phyloP scores from a whole-genome alignment of 75 land plant species.

The Azolla pinnata region DNA sequence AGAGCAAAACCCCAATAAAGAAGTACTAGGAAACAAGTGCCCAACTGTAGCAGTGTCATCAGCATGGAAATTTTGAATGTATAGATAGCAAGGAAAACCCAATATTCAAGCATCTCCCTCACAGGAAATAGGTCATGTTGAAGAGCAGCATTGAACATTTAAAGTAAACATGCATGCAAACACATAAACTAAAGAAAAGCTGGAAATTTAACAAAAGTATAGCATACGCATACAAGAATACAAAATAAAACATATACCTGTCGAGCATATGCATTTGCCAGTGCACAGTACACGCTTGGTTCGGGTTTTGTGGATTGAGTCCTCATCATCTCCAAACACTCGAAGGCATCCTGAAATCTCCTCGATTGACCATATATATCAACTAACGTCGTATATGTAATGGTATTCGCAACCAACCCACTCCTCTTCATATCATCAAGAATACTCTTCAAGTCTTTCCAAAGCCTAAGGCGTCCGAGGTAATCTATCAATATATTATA shows the following conservation, averaged over 20 bases:
- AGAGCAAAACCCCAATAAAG: too few relatives aligned
- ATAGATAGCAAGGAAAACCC: too few relatives aligned
- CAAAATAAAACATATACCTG: slow-evolving; percentile 37
- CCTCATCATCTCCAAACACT: slow-evolving; percentile 72
- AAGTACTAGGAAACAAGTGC: too few relatives aligned
- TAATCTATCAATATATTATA: slow-evolving; percentile 83
- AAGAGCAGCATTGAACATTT: too few relatives aligned
- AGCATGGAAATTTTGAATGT: too few relatives aligned
- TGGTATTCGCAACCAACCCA: slow-evolving; percentile 62
- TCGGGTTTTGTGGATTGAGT: slow-evolving; percentile 67
- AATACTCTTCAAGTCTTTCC: slow-evolving; percentile 50
- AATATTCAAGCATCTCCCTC: too few relatives aligned
- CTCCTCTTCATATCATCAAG: slow-evolving; percentile 59
- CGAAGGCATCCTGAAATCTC: slow-evolving; percentile 72
- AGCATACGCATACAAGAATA: too few relatives aligned
- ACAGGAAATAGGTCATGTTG: too few relatives aligned
- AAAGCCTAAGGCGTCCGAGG: slow-evolving; percentile 54
- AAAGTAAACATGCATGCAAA: too few relatives aligned
- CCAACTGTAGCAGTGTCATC: too few relatives aligned
- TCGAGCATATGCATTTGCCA: slow-evolving; percentile 93
- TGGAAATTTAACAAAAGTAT: too few relatives aligned
- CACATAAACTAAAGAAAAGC: too few relatives aligned
- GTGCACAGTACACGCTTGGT: slow-evolving; percentile 74
- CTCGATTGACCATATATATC: slow-evolving; percentile 81
- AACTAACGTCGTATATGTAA: slow-evolving; percentile 84